Percentiles rank a stretch among this genome's conserved stretches.
phyloP scores from a whole-genome alignment of 106 monocot genomes.

The Dendrobium officinale region DNA sequence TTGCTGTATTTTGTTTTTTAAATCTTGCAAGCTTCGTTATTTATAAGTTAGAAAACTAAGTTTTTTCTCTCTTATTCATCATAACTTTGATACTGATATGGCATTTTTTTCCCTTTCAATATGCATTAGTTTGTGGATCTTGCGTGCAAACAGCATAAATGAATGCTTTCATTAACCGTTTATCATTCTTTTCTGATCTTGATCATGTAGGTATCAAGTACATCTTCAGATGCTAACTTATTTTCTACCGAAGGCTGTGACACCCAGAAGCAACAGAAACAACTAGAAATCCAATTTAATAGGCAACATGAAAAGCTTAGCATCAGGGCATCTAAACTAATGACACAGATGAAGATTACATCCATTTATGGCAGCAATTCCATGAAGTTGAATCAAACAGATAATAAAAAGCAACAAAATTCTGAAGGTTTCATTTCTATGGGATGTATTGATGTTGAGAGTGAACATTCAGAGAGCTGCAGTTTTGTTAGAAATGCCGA shows the following conservation, averaged over 20 bases:
- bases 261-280: constrained; percentile 14
- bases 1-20: neutral
- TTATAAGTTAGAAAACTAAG: neutral
- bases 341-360: constrained; percentile 62
- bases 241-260: constrained; percentile 10
- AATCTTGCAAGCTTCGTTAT: neutral
- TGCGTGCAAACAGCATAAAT: neutral
- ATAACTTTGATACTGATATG: neutral
- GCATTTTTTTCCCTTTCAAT: neutral
- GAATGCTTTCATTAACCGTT: neutral
- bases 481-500: constrained; percentile 9
- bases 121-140: neutral
- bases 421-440: constrained; percentile 17
- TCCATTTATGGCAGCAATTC: constrained; percentile 45
- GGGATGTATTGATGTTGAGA: constrained; percentile 42
- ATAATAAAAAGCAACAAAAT: constrained; percentile 28
- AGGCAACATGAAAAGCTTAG: constrained; percentile 40
- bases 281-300: constrained; percentile 14
- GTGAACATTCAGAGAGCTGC: constrained; percentile 9
- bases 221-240: constrained; percentile 10
- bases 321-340: constrained; percentile 31
- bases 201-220: constrained; percentile 16
- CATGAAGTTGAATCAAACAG: constrained; percentile 21
- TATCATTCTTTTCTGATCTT: neutral
- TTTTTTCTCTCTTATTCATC: neutral